These are phyloP conservation scores for Dendrobium catenatum DNA, from an alignment of 106 monocot species.

Conservation along the genomic window DNA sequence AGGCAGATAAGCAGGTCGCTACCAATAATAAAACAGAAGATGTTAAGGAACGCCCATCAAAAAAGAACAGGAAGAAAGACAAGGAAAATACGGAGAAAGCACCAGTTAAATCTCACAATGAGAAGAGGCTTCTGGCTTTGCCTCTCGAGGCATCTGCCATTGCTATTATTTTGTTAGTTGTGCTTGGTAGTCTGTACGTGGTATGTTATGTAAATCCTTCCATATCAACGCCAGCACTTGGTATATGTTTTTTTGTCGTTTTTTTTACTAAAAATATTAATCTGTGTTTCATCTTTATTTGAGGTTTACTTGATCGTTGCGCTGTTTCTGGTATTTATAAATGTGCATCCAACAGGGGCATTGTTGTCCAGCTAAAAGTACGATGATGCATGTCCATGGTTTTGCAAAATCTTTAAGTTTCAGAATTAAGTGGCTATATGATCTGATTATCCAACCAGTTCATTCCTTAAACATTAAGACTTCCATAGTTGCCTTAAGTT, in stretches of 20 bases:
- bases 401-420: too few species aligned
- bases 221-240: neutral
- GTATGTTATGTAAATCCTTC: conserved; percentile 34
- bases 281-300: too few species aligned
- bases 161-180: conserved; percentile 59
- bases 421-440: too few species aligned
- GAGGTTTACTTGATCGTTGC: too few species aligned
- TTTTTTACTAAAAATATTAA: neutral
- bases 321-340: too few species aligned
- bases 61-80: conserved; percentile 75
- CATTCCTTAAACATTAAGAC: too few species aligned
- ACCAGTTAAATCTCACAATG: conserved; percentile 30
- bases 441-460: too few species aligned
- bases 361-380: too few species aligned
- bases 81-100: conserved; percentile 44
- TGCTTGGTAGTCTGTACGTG: conserved; percentile 86
- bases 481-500: too few species aligned
- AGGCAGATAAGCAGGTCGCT: conserved; percentile 20
- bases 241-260: neutral
- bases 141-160: conserved; percentile 74
- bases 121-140: conserved; percentile 63
- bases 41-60: conserved; percentile 49
- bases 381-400: too few species aligned
- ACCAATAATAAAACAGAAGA: conserved; percentile 61
- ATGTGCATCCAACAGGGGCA: too few species aligned